Percentiles rank a stretch among this genome's conserved stretches.
These are phyloP conservation scores for Chlorella sp. DNA, from an alignment of 139 green algal species.

Conservation along the genomic window DNA sequence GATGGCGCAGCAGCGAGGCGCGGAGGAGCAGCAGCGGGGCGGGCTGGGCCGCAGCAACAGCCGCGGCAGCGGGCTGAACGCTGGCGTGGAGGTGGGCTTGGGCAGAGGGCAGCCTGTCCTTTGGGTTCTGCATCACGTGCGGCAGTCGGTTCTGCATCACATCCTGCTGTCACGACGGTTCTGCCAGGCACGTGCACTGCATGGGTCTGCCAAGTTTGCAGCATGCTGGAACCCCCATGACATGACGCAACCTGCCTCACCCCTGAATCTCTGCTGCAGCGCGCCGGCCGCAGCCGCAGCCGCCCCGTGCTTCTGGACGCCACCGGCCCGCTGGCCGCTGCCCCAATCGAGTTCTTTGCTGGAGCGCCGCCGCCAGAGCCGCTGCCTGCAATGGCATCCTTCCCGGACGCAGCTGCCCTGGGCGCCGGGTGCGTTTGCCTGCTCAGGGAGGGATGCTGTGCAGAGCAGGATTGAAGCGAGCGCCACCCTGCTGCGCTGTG, in stretches of 20 bases:
- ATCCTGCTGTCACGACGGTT: too few species aligned
- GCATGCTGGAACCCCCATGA: too few species aligned
- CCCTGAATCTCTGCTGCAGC: background rate
- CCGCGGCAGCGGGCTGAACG: constrained; percentile 23
- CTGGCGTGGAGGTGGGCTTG: constrained; percentile 9
- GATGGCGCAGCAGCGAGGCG: background rate
- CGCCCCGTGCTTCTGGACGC: constrained; percentile 24
- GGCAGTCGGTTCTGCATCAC: too few species aligned
- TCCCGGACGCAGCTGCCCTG: background rate
- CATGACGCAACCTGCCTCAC: background rate
- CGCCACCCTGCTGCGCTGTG: too few species aligned
- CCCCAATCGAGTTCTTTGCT: constrained; percentile 31
- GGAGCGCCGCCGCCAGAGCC: background rate
- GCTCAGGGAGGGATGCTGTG: too few species aligned
- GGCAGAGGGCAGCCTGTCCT: too few species aligned
- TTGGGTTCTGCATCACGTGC: too few species aligned
- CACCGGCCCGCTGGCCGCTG: constrained; percentile 5
- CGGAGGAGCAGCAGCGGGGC: constrained; percentile 6
- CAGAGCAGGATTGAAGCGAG: too few species aligned
- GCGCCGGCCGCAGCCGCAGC: constrained; percentile 23
- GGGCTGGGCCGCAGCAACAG: constrained; percentile 16
- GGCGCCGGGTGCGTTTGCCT: background rate
- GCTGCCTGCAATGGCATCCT: background rate
- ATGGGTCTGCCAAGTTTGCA: too few species aligned
- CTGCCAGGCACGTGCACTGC: too few species aligned